Percentiles rank a stretch among this genome's conserved stretches.
Conservation (phyloP, 352 stramenopile genomes). For the Phytopythium mirpurense region DNA sequence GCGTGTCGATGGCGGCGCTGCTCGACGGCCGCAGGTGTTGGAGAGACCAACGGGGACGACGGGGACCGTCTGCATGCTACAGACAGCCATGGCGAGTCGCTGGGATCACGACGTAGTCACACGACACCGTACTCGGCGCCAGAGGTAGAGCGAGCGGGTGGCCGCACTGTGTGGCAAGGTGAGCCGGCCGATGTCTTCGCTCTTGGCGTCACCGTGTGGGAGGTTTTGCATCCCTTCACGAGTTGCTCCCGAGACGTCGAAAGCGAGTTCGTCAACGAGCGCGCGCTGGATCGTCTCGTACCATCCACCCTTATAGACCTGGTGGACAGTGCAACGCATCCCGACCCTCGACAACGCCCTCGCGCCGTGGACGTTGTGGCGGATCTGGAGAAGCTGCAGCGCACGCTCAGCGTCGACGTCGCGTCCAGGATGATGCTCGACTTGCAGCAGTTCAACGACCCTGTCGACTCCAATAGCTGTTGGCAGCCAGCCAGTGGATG, state of each 20-base stretch:
- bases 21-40: background rate
- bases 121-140: too few species aligned
- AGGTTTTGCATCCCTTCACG: conserved; percentile 33
- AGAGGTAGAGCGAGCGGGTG: too few species aligned
- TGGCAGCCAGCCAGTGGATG: too few species aligned
- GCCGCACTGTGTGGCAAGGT: too few species aligned
- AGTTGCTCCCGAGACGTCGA: background rate
- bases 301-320: conserved; percentile 23
- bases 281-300: background rate
- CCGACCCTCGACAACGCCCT: conserved; percentile 24
- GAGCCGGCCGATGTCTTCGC: conserved; percentile 62
- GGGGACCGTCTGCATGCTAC: too few species aligned
- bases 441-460: background rate
- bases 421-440: conserved; percentile 2
- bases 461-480: background rate
- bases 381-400: conserved; percentile 35
- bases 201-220: conserved; percentile 54
- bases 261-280: background rate
- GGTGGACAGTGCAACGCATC: conserved; percentile 34
- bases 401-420: conserved; percentile 15
- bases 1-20: too few species aligned
- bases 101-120: too few species aligned
- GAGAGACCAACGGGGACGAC: background rate
- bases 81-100: too few species aligned
- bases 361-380: conserved; percentile 29